These are phyloP conservation scores for Termitomyces sp. DNA, from an alignment of 768 basidiomycete species.

Conservation along the genomic window DNA sequence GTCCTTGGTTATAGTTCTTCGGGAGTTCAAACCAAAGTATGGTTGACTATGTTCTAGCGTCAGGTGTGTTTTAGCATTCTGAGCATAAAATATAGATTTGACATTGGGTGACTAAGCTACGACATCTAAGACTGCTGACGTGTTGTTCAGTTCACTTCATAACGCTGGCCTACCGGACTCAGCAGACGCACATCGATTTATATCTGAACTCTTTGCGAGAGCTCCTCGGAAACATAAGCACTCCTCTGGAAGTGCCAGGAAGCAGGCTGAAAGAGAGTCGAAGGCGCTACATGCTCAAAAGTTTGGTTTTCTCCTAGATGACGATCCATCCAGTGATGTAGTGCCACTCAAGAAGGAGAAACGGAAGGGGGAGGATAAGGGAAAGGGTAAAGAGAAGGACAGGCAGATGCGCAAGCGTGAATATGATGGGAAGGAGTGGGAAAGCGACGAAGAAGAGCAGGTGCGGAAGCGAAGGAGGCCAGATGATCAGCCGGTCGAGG, in stretches of 20 bases:
- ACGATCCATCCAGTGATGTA: constrained; percentile 48
- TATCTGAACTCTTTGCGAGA: constrained; percentile 69
- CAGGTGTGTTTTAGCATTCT: constrained; percentile 46
- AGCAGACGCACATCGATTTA: constrained; percentile 76
- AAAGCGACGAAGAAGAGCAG: constrained; percentile 85
- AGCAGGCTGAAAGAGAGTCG: constrained; percentile 73
- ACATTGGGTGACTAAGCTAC: constrained; percentile 46
- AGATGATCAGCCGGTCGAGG: constrained; percentile 35
- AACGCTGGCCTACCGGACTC: constrained; percentile 79
- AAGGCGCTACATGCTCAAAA: constrained; percentile 66
- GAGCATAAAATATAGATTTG: constrained; percentile 5
- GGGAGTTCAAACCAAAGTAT: constrained; percentile 82
- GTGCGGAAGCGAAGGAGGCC: constrained; percentile 59
- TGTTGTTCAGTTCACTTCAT: constrained; percentile 72
- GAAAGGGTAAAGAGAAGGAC: constrained; percentile 49
- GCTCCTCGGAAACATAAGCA: constrained; percentile 77
- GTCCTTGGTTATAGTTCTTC: constrained; percentile 54
- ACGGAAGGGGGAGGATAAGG: constrained; percentile 44
- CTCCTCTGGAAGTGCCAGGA: constrained; percentile 42
- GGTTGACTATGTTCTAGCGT: constrained; percentile 83
- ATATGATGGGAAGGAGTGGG: constrained; percentile 80
- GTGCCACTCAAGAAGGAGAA: constrained; percentile 41
- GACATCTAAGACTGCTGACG: constrained; percentile 76
- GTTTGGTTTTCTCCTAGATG: constrained; percentile 83
- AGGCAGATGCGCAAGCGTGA: constrained; percentile 78